Evolutionary conservation across 1,284 basidiomycete genomes (phyloP).

Genomic region (Volvariella surrecta): DNA sequence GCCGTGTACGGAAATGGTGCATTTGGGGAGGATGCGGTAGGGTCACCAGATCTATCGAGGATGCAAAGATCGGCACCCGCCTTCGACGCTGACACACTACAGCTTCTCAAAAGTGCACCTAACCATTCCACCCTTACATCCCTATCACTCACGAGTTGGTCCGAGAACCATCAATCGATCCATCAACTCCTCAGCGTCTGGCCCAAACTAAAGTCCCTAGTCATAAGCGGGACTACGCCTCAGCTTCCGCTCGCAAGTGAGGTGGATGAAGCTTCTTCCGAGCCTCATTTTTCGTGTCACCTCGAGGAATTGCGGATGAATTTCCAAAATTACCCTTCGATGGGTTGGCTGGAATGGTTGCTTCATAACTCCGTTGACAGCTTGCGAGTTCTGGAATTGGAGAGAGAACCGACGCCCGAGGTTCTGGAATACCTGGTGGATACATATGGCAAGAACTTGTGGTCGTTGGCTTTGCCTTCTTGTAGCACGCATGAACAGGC

Average conservation of each 20-base stretch:
- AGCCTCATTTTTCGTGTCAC: conserved; percentile 36
- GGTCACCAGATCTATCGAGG: conserved; percentile 35
- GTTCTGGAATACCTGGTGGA: conserved; percentile 44
- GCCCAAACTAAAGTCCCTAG: conserved; percentile 45
- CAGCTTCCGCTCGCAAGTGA: conserved; percentile 21
- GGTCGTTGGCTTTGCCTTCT: conserved; percentile 41
- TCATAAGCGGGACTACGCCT: conserved; percentile 51
- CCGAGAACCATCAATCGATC: conserved; percentile 48
- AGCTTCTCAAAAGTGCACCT: conserved; percentile 37
- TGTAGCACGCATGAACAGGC: conserved; percentile 28
- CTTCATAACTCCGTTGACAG: conserved; percentile 43
- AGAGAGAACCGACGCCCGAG: conserved; percentile 44
- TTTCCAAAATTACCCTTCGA: conserved; percentile 46
- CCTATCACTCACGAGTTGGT: conserved; percentile 62
- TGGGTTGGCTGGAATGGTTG: conserved; percentile 60
- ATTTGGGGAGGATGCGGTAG: conserved; percentile 37
- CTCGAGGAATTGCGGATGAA: conserved; percentile 49
- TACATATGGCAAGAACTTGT: conserved; percentile 37
- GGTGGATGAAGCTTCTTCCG: conserved; percentile 19
- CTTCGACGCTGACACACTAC: conserved; percentile 45
- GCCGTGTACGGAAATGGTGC: conserved; percentile 48
- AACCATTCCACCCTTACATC: conserved; percentile 37
- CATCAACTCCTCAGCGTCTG: conserved; percentile 54
- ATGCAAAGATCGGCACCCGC: conserved; percentile 42
- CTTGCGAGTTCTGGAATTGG: conserved; percentile 46